Evolutionary conservation across 2,329 filamentous ascomycete species (phyloP).

Genomic region (Scopulariopsis brevicaulis): DNA sequence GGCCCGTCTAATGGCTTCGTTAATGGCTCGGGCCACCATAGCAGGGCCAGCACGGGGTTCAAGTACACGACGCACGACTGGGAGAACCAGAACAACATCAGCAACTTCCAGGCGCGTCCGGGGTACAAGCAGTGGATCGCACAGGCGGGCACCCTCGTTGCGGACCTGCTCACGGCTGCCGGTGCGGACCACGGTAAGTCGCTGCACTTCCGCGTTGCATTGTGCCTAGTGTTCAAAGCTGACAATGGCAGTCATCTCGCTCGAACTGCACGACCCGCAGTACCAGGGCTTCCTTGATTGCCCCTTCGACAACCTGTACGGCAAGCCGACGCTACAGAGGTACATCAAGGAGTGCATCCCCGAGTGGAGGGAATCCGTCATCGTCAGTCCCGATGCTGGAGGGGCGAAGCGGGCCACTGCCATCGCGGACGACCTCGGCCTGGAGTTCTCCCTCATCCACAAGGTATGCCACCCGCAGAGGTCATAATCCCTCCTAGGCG

Average conservation of each 20-base stretch:
- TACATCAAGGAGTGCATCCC: slow-evolving; percentile 74
- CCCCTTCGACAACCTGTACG: slow-evolving; percentile 95
- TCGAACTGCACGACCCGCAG: slow-evolving; percentile 93
- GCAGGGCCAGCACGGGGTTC: slow-evolving; percentile 22
- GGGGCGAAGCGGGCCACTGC: slow-evolving; percentile 93
- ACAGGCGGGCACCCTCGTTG: slow-evolving; percentile 88
- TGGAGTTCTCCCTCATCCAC: slow-evolving; percentile 96
- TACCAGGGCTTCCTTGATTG: slow-evolving; percentile 99
- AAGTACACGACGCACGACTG: slow-evolving; percentile 55
- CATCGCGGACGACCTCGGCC: slow-evolving; percentile 84
- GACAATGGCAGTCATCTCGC: slow-evolving; percentile 61
- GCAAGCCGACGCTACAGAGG: slow-evolving; percentile 58
- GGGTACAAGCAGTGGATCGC: slow-evolving; percentile 99
- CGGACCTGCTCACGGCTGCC: slow-evolving; percentile 87
- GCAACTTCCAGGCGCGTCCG: slow-evolving; percentile 63
- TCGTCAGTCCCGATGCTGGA: slow-evolving; percentile 93
- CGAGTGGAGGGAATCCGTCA: slow-evolving; percentile 74
- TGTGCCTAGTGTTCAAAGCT: not conserved
- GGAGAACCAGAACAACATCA: slow-evolving; percentile 43
- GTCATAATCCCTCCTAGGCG: slow-evolving; percentile 16
- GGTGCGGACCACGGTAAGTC: slow-evolving; percentile 68
- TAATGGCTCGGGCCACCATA: slow-evolving; percentile 14
- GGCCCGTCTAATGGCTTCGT: slow-evolving; percentile 1
- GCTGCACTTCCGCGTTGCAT: not conserved
- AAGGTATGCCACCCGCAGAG: slow-evolving; percentile 50